Percentiles rank a stretch among this genome's conserved stretches.
Conservation (phyloP, 2,329 filamentous ascomycete species). For the Phoma sp. region DNA sequence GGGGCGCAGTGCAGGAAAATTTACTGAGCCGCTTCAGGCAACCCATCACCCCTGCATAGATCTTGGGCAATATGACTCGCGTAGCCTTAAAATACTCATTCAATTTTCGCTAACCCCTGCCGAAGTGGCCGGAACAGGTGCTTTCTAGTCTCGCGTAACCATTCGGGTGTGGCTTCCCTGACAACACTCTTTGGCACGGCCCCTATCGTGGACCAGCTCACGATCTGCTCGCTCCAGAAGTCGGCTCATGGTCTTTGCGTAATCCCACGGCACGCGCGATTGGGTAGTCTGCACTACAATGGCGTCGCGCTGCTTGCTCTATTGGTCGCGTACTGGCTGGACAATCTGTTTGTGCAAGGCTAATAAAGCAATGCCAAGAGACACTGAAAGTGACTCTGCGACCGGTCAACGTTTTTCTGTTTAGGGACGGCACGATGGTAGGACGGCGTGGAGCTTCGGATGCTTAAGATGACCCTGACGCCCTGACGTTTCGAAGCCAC, state of each 20-base stretch:
- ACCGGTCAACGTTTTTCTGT: slow-evolving; percentile 31
- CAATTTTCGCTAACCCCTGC: slow-evolving; percentile 14
- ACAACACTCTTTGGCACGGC: slow-evolving; percentile 4
- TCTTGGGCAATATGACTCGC: slow-evolving; percentile 3
- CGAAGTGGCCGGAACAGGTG: slow-evolving; percentile 2
- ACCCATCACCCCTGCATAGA: slow-evolving; percentile 9
- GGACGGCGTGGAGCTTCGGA: slow-evolving; percentile 17
- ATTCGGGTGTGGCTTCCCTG: slow-evolving; percentile 1
- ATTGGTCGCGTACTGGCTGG: slow-evolving; percentile 8
- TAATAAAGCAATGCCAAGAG: slow-evolving; percentile 23
- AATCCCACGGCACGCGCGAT: slow-evolving; percentile 1
- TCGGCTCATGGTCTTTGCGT: background rate
- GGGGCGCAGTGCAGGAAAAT: slow-evolving; percentile 13
- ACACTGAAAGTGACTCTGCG: slow-evolving; percentile 26
- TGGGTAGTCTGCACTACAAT: slow-evolving; percentile 5
- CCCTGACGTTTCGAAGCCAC: slow-evolving; percentile 21
- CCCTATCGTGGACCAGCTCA: background rate
- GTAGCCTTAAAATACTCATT: slow-evolving; percentile 11
- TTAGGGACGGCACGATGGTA: slow-evolving; percentile 11
- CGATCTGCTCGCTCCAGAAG: background rate
- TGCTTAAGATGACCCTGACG: slow-evolving; percentile 29
- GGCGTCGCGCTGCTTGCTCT: slow-evolving; percentile 12
- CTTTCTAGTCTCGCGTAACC: slow-evolving; percentile 11
- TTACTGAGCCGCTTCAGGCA: slow-evolving; percentile 14
- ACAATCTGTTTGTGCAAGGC: slow-evolving; percentile 24